Percentiles rank a stretch among this genome's conserved stretches.
These are phyloP conservation scores for Stephania japonica DNA, from an alignment of 164 flowering plant species.

Conservation along the genomic window DNA sequence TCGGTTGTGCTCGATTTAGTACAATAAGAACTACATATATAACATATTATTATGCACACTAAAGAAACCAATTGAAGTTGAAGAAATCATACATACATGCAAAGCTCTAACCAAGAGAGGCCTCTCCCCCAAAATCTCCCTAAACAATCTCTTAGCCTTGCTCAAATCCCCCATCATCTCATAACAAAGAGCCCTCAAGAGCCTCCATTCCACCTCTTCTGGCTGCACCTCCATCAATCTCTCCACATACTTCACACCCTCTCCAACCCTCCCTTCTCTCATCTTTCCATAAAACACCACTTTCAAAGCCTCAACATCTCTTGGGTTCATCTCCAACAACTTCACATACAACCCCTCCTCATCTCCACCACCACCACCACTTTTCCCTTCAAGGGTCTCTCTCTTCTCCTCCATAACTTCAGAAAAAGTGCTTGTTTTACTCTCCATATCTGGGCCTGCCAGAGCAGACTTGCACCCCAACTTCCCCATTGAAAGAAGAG, in stretches of 20 bases:
- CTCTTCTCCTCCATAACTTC: constrained; percentile 19
- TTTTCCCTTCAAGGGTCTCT: constrained; percentile 21
- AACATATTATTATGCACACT: too few relatives aligned
- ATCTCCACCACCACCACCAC: constrained; percentile 33
- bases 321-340: constrained; percentile 60
- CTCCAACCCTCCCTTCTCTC: constrained; percentile 59
- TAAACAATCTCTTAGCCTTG: constrained; percentile 64
- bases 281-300: constrained; percentile 64
- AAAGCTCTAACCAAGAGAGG: constrained; percentile 83
- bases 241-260: constrained; percentile 70
- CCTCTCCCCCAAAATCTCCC: constrained; percentile 58
- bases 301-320: constrained; percentile 67
- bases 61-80: not conserved
- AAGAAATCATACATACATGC: constrained; percentile 75
- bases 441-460: constrained; percentile 24
- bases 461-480: constrained; percentile 29
- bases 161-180: constrained; percentile 71
- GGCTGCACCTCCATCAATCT: constrained; percentile 69
- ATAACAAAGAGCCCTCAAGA: constrained; percentile 73
- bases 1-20: too few relatives aligned
- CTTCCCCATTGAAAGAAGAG: constrained; percentile 46
- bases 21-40: too few relatives aligned
- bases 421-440: constrained; percentile 5
- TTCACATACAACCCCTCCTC: constrained; percentile 34
- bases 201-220: constrained; percentile 83